Evolutionary conservation across 257 asterid species (phyloP), one percentile per base, ranked within the genome.

Genomic region (Solanum piurae): DNA sequence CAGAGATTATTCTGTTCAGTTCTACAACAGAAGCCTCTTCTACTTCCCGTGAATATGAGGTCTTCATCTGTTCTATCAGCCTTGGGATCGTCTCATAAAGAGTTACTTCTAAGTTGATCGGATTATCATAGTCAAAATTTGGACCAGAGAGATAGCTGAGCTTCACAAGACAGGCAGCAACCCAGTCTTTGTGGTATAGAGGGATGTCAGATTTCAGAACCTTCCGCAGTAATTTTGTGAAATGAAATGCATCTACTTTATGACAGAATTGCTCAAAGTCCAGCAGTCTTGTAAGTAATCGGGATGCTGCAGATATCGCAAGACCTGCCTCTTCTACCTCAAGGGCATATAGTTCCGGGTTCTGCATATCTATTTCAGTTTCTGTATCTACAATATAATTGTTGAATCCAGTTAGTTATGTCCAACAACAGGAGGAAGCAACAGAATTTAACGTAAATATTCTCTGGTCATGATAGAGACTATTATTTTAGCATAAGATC

Each of bases 61-160:
- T 87, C 40, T 89, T 86, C 12, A 96, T 93, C 89, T 91, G 90
- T 88, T 94, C 94, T 71, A 96, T 88, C 92, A 96, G 86, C 88
- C 98, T 93, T 5, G 99, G 99, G 72, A 96, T 93, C 12, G 92
- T 95, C 86, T 95, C 98, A 18, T 96, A 89, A n/a, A 95, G 93
- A 16, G 92, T 92, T 84, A 96, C 96, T 64, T 96, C 99, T 66
- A 88, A 33, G 52, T 86, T 92, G n/a, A 95, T 89, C 14, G 93
- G 91, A 86, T 93, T 90, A 58, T 88, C 94, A 9, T 84, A 33
- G 87, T 89, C 92, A 8, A 77, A 84, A 84, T 86, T 79, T 13
- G 86, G 90, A 27, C 91, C 89, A 2, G 92, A 90, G 58, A 37
- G 9, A 37, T 37, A 37, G 9, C 2, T 37, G 38, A 37, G 38